phyloP scores from a whole-genome alignment of 2,329 filamentous ascomycete species.

The Sphaerostilbella broomeana region DNA sequence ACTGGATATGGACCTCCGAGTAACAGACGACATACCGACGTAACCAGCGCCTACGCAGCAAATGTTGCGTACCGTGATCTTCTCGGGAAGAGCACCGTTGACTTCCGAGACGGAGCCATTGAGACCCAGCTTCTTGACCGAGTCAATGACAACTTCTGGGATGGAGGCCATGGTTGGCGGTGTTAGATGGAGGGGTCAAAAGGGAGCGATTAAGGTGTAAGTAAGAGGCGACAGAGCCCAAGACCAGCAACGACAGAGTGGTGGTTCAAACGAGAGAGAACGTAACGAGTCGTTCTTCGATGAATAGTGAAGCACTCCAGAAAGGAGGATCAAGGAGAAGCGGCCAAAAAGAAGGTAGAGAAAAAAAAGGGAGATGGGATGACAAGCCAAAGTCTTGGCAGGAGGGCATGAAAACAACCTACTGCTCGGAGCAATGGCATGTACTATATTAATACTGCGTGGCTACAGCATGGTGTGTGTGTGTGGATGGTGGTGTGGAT shows the following conservation, averaged over 20 bases:
- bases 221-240: neutral
- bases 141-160: constrained; percentile 21
- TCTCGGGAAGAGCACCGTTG: constrained; percentile 24
- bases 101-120: constrained; percentile 25
- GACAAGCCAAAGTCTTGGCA: constrained; percentile 9
- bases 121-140: constrained; percentile 27
- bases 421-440: no score
- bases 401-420: constrained; percentile 1
- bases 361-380: constrained; percentile 9
- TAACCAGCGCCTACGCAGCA: constrained; percentile 73
- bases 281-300: constrained; percentile 4
- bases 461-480: no score
- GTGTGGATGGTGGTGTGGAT: no score
- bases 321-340: constrained; percentile 3
- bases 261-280: constrained; percentile 8
- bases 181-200: constrained; percentile 6
- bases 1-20: neutral
- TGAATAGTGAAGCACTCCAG: neutral
- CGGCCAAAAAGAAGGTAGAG: neutral
- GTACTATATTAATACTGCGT: no score
- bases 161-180: constrained; percentile 18
- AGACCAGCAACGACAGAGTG: constrained; percentile 7
- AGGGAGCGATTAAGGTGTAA: constrained; percentile 5
- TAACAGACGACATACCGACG: constrained; percentile 50
- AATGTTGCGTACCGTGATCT: constrained; percentile 47